phyloP scores from a whole-genome alignment of 73 alveolate genomes.

The Paramecium biaurelia region DNA sequence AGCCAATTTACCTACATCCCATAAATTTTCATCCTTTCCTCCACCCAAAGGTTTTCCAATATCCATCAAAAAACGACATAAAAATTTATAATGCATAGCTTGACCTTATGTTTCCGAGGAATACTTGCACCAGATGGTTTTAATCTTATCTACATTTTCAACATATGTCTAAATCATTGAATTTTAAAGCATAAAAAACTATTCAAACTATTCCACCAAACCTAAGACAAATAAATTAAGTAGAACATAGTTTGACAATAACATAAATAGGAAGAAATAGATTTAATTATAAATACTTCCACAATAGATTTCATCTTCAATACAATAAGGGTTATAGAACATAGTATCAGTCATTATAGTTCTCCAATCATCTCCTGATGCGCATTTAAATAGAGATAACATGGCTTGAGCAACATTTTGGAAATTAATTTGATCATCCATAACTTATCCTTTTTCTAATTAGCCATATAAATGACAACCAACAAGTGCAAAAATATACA shows the following conservation, averaged over 20 bases:
- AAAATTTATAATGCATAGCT: slow-evolving; percentile 19
- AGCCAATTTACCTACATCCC: slow-evolving; percentile 44
- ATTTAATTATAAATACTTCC: neutral
- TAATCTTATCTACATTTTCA: slow-evolving; percentile 17
- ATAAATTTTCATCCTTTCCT: neutral
- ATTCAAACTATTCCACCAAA: slow-evolving; percentile 14
- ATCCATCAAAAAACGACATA: neutral
- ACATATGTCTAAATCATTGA: neutral
- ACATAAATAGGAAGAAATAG: neutral
- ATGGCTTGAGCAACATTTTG: neutral
- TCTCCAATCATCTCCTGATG: slow-evolving; percentile 43
- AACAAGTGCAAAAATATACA: neutral
- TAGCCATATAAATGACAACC: slow-evolving; percentile 4
- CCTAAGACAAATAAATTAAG: slow-evolving; percentile 43
- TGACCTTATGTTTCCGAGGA: neutral
- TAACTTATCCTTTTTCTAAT: slow-evolving; percentile 13
- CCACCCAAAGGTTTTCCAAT: slow-evolving; percentile 19
- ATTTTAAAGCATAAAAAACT: neutral
- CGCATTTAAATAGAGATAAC: neutral
- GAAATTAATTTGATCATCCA: slow-evolving; percentile 26
- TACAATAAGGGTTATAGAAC: slow-evolving; percentile 27
- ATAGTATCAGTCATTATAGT: slow-evolving; percentile 40
- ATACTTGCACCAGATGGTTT: slow-evolving; percentile 38
- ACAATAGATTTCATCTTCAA: slow-evolving; percentile 10
- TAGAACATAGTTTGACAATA: slow-evolving; percentile 11